Evolutionary conservation across 805 yeast genomes (phyloP), one percentile per base, ranked within the genome.

Genomic region (Kluyveromyces wickerhamii): DNA sequence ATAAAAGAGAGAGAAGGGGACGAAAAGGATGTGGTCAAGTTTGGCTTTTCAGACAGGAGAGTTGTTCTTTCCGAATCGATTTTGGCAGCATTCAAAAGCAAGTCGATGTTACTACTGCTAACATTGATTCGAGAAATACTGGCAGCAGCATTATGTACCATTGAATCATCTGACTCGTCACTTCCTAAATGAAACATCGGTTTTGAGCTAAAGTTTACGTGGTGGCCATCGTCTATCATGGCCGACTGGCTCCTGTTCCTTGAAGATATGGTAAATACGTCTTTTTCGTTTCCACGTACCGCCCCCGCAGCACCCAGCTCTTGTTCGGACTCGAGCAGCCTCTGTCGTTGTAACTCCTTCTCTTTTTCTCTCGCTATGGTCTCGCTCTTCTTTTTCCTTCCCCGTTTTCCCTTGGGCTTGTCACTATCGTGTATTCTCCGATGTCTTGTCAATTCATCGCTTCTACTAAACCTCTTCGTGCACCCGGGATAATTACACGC

Each of bases 381-480:
- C 21, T 37, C 43, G 14, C 47, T 37, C 32, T 61, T 62, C 55
- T 63, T 64, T 47, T 60, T 55, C 34, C 65, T 56, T 33, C 67
- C 66, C 21, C 67, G 69, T 53, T 76, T 72, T 48, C 80, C 76
- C 53, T 79, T 69, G 20, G 81, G 73, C 36, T 75, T 74, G 12
- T 86, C 83, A 45, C 79, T 79, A 16, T 77, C 74, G 54, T 81
- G 88, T 38, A 79, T 80, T 40, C 87, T 65, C 32, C 72, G 63
- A 53, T 80, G 89, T 51, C 89, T 67, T 10, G 86, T 80, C 34
- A 80, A 61, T 51, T 80, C 89, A 54, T 80, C 89, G 20, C 79
- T 72, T 37, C 89, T 62, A 30, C 80, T 71, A 49, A 80, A 80
- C 40, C 70, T 65, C 59, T 80, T 80, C 37, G 67, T 62, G 54